Evolutionary conservation across 139 green algal genomes (phyloP).

Genomic region (Closterium sp.): DNA sequence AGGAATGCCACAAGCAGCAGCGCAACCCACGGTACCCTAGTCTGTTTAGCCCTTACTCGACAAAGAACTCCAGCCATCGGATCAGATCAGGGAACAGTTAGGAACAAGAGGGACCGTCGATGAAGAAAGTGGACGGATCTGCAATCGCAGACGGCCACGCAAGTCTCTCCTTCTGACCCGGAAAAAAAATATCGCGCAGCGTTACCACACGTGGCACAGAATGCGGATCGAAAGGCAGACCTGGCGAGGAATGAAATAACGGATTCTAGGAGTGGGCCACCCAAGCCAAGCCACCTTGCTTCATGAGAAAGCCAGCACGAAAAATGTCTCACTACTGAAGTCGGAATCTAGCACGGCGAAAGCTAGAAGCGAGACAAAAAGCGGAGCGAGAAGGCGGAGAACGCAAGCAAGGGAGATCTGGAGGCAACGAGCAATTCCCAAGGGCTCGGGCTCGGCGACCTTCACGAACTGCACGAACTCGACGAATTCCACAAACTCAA

Average conservation of each 20-base stretch:
- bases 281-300: too few relatives aligned
- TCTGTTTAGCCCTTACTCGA: neutral
- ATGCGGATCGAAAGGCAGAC: neutral
- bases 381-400: neutral
- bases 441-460: too few relatives aligned
- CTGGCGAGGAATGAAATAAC: too few relatives aligned
- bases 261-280: too few relatives aligned
- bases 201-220: neutral
- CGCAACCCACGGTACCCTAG: neutral
- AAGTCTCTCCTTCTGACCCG: too few relatives aligned
- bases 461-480: too few relatives aligned
- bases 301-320: too few relatives aligned
- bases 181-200: neutral
- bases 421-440: too few relatives aligned
- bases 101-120: neutral
- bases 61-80: neutral
- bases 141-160: neutral
- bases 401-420: too few relatives aligned
- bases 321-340: too few relatives aligned
- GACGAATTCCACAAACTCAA: too few relatives aligned
- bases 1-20: neutral
- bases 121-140: neutral
- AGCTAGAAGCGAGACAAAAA: neutral
- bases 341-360: too few relatives aligned
- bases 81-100: neutral